Evolutionary conservation across 805 yeast genomes (phyloP).

Genomic region (Candida hungchunana): DNA sequence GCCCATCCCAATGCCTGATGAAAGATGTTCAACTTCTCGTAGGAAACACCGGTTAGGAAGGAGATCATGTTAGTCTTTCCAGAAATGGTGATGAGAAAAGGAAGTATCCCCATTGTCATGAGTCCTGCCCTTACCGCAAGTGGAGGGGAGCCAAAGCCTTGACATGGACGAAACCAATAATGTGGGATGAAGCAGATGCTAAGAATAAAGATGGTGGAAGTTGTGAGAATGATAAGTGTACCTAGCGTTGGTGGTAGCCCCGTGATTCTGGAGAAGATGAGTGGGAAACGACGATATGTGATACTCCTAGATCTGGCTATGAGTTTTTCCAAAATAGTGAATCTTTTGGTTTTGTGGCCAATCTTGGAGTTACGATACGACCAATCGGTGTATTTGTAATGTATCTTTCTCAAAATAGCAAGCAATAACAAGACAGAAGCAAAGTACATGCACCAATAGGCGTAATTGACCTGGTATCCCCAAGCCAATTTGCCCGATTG

Average conservation of each 20-base stretch:
- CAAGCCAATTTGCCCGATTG: constrained; percentile 16
- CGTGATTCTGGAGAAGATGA: constrained; percentile 29
- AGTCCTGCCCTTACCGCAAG: constrained; percentile 50
- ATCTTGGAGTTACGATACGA: constrained; percentile 16
- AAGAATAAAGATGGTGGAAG: constrained; percentile 32
- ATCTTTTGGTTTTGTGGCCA: constrained; percentile 1
- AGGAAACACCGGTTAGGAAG: constrained; percentile 47
- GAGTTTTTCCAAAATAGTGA: constrained; percentile 15
- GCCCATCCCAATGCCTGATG: constrained; percentile 41
- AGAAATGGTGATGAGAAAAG: constrained; percentile 44
- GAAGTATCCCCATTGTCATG: constrained; percentile 46
- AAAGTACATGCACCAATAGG: constrained; percentile 16
- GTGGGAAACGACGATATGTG: constrained; percentile 32
- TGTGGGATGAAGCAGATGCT: constrained; percentile 40
- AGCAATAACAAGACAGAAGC: constrained; percentile 13
- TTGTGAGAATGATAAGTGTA: constrained; percentile 29
- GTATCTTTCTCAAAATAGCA: constrained; percentile 6
- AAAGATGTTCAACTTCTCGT: constrained; percentile 48
- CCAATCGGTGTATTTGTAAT: constrained; percentile 17
- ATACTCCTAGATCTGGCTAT: constrained; percentile 30
- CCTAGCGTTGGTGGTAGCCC: constrained; percentile 38
- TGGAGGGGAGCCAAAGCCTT: constrained; percentile 58
- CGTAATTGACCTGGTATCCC: constrained; percentile 17
- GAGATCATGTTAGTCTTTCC: constrained; percentile 51
- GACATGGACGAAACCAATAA: constrained; percentile 47